These are phyloP conservation scores for Flagelloscypha sp. DNA, from an alignment of 768 basidiomycete species.

Conservation along the genomic window DNA sequence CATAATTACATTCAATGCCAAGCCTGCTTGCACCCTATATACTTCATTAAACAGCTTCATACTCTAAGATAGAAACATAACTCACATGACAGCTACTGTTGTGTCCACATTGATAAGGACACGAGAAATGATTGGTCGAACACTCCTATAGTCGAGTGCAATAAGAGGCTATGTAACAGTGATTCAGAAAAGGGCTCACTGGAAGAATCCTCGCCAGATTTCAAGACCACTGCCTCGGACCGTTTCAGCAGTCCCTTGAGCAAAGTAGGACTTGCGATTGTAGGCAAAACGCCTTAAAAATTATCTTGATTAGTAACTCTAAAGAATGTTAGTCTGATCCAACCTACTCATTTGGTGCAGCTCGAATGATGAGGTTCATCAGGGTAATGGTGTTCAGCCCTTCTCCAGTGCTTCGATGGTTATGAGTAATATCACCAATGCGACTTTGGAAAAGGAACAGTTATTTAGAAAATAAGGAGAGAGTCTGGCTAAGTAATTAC, in stretches of 20 bases:
- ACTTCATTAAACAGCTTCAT: not conserved
- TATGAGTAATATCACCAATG: not conserved
- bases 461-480: no score
- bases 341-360: conserved; percentile 23
- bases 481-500: not conserved
- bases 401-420: conserved; percentile 1
- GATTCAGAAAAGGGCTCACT: conserved; percentile 25
- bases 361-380: conserved; percentile 23
- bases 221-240: conserved; percentile 24
- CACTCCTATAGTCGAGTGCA: conserved; percentile 24
- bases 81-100: conserved; percentile 37
- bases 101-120: conserved; percentile 42
- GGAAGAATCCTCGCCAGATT: conserved; percentile 41
- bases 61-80: not conserved
- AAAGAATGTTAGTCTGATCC: not conserved
- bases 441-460: not conserved
- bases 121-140: conserved; percentile 31
- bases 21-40: conserved; percentile 23
- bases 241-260: conserved; percentile 1
- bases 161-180: not conserved
- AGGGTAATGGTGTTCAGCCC: conserved; percentile 18
- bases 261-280: conserved; percentile 20
- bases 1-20: conserved; percentile 19
- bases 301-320: conserved; percentile 6
- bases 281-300: conserved; percentile 22